Evolutionary conservation across 1,284 basidiomycete species (phyloP).

Genomic region (Cryptococcus floricola): DNA sequence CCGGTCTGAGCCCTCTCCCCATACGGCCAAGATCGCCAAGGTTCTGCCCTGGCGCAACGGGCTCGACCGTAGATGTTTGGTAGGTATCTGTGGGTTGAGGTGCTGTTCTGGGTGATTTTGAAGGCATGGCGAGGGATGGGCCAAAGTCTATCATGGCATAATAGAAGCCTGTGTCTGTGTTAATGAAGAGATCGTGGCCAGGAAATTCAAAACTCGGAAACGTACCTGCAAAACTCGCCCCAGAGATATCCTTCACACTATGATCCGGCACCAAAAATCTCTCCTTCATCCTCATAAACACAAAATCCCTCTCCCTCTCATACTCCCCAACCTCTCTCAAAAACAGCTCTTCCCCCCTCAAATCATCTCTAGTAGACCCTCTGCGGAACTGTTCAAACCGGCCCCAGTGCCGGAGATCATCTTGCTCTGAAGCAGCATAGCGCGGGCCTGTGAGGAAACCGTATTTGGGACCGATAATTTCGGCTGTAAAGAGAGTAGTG

Average conservation of each 20-base stretch:
- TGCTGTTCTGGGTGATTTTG: too few species aligned
- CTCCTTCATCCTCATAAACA: slow-evolving; percentile 97
- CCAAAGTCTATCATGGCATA: slow-evolving; percentile 55
- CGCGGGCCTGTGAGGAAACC: slow-evolving; percentile 73
- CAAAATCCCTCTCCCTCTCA: slow-evolving; percentile 48
- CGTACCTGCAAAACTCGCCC: slow-evolving; percentile 89
- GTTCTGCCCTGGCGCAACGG: too few species aligned
- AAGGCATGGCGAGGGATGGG: slow-evolving; percentile 31
- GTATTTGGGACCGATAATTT: slow-evolving; percentile 78
- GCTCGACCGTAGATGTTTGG: too few species aligned
- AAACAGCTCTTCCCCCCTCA: slow-evolving; percentile 68
- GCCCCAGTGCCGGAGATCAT: slow-evolving; percentile 86
- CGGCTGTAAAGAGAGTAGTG: slow-evolving; percentile 89
- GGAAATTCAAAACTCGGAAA: slow-evolving; percentile 5
- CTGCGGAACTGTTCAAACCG: slow-evolving; percentile 84
- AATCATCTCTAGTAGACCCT: slow-evolving; percentile 54
- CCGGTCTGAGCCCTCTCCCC: background rate
- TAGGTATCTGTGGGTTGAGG: too few species aligned
- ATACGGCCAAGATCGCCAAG: too few species aligned
- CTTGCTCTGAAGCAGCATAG: slow-evolving; percentile 81
- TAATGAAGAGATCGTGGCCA: background rate
- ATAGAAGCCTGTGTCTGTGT: slow-evolving; percentile 65
- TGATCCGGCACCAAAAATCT: slow-evolving; percentile 91
- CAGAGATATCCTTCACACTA: slow-evolving; percentile 86
- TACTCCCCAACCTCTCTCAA: slow-evolving; percentile 56